Percentiles rank a stretch among this genome's conserved stretches.
phyloP scores from a whole-genome alignment of 495 filamentous ascomycete species.

The Apiosordaria backusii region DNA sequence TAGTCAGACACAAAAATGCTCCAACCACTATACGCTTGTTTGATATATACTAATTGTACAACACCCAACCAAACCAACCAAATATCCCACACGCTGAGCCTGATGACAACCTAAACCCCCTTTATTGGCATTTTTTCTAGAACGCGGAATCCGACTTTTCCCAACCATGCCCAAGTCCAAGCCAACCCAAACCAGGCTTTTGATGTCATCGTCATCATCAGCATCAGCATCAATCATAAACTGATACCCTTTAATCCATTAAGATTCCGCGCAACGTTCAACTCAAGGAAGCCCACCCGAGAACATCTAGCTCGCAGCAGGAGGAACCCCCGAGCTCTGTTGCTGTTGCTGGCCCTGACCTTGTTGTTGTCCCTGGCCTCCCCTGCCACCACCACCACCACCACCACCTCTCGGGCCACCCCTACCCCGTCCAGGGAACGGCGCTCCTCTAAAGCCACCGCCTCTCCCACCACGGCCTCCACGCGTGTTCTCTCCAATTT shows the following conservation, averaged over 20 bases:
- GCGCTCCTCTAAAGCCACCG: slow-evolving; percentile 16
- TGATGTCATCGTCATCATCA: neutral
- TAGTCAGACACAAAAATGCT: neutral
- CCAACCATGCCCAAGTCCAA: neutral
- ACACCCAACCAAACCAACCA: neutral
- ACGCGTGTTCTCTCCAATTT: slow-evolving; percentile 1
- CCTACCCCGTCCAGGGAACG: neutral
- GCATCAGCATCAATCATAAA: neutral
- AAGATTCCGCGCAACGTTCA: neutral
- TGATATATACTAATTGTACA: neutral
- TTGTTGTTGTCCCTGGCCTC: neutral
- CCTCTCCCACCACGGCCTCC: slow-evolving; percentile 26
- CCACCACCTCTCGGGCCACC: neutral
- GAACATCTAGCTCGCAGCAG: neutral
- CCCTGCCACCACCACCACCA: neutral
- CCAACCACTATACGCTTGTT: neutral
- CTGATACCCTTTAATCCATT: neutral
- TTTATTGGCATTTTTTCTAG: neutral
- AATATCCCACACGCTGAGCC: neutral
- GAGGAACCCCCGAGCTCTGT: neutral
- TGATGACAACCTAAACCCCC: neutral
- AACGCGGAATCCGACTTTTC: neutral
- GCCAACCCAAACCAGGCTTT: neutral
- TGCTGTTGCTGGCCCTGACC: neutral
- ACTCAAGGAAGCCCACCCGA: neutral